A percentile compares a stretch with the other conserved stretches of the same genome.
phyloP scores from a whole-genome alignment of 106 monocot species.

The Acorus calamus region DNA sequence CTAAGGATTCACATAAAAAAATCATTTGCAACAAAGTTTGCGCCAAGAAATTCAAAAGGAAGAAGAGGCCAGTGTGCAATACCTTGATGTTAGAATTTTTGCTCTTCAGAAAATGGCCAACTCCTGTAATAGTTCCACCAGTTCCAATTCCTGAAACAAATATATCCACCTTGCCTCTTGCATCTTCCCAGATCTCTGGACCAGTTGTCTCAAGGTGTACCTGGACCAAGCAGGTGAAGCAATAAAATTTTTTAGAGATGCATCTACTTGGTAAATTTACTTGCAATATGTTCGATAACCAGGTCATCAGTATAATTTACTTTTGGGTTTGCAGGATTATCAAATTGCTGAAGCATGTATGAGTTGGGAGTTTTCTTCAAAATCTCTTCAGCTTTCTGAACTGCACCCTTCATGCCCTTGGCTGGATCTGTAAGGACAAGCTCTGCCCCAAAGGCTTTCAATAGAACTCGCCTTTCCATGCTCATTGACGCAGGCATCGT shows the following conservation, averaged over 20 bases:
- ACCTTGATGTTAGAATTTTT: conserved; percentile 90
- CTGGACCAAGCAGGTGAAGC: conserved; percentile 21
- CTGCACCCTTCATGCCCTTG: conserved; percentile 95
- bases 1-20: conserved; percentile 14
- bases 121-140: conserved; percentile 92
- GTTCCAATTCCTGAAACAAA: conserved; percentile 97
- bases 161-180: conserved; percentile 82
- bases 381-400: conserved; percentile 89
- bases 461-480: conserved; percentile 80
- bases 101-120: conserved; percentile 72
- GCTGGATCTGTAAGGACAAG: conserved; percentile 90
- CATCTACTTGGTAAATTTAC: neutral
- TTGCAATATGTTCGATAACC: neutral
- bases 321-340: conserved; percentile 94
- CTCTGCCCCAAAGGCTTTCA: conserved; percentile 95
- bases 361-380: conserved; percentile 70
- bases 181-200: conserved; percentile 98
- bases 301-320: conserved; percentile 14
- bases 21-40: neutral
- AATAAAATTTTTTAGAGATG: neutral
- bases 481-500: conserved; percentile 99
- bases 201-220: conserved; percentile 93
- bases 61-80: neutral
- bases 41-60: neutral
- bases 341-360: conserved; percentile 98